phyloP scores from a whole-genome alignment of 352 stramenopile species.

The Phytophthora multivora region DNA sequence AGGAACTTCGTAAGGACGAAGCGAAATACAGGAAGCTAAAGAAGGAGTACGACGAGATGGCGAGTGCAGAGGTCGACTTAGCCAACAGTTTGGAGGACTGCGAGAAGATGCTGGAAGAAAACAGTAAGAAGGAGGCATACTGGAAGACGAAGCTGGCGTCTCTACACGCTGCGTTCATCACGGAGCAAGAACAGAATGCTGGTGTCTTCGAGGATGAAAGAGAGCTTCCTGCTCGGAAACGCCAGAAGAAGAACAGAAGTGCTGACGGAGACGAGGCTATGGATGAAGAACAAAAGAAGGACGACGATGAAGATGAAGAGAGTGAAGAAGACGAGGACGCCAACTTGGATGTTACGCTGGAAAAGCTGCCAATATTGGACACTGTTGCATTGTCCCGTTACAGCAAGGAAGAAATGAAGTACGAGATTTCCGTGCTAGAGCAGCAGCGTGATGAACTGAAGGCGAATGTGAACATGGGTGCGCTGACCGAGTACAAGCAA shows the following conservation, averaged over 20 bases:
- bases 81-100: conserved; percentile 93
- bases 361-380: conserved; percentile 78
- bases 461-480: conserved; percentile 95
- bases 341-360: conserved; percentile 41
- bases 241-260: conserved; percentile 48
- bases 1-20: conserved; percentile 75
- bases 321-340: conserved; percentile 46
- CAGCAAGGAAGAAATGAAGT: conserved; percentile 93
- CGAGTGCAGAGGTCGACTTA: conserved; percentile 93
- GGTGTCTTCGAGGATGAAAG: conserved; percentile 72
- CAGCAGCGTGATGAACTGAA: conserved; percentile 93
- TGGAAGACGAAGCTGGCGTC: conserved; percentile 80
- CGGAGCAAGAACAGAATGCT: conserved; percentile 80
- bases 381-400: conserved; percentile 84
- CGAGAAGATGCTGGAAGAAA: conserved; percentile 93
- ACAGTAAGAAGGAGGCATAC: conserved; percentile 89
- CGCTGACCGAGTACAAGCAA: conserved; percentile 90
- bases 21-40: conserved; percentile 89
- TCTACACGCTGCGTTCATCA: conserved; percentile 59
- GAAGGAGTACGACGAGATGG: conserved; percentile 90
- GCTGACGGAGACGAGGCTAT: conserved; percentile 34
- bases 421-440: conserved; percentile 93
- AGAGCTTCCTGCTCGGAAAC: conserved; percentile 43
- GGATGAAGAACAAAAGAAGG: conserved; percentile 48
- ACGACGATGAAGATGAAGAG: conserved; percentile 39